A percentile compares a stretch with the other conserved stretches of the same genome.
phyloP scores from a whole-genome alignment of 495 filamentous ascomycete genomes.

The Chaetomium fimeti region DNA sequence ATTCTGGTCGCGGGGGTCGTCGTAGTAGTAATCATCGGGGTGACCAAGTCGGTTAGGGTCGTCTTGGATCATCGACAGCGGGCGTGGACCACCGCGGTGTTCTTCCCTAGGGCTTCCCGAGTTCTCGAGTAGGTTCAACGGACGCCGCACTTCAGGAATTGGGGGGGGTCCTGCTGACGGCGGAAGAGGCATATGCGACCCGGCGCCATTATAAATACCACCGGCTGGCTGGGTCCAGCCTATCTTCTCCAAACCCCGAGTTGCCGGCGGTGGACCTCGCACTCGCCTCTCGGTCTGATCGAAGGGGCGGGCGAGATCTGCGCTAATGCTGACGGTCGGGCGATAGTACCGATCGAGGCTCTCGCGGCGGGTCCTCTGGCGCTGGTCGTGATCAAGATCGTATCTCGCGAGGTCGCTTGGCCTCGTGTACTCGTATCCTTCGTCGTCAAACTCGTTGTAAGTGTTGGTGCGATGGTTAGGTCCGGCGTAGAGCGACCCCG shows the following conservation, averaged over 20 bases:
- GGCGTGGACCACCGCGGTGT: slow-evolving; percentile 39
- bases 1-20: slow-evolving; percentile 33
- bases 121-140: slow-evolving; percentile 30
- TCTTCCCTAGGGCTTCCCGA: slow-evolving; percentile 37
- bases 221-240: slow-evolving; percentile 35
- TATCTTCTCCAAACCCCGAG: slow-evolving; percentile 62
- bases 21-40: slow-evolving; percentile 45
- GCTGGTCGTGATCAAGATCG: slow-evolving; percentile 54
- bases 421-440: slow-evolving; percentile 71
- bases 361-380: slow-evolving; percentile 46
- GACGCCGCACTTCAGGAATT: slow-evolving; percentile 38
- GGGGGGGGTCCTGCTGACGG: slow-evolving; percentile 34
- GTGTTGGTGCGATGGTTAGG: slow-evolving; percentile 38
- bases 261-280: slow-evolving; percentile 60
- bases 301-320: slow-evolving; percentile 52
- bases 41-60: slow-evolving; percentile 36
- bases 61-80: slow-evolving; percentile 52
- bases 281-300: slow-evolving; percentile 40
- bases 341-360: slow-evolving; percentile 60
- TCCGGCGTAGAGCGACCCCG: slow-evolving; percentile 36
- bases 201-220: slow-evolving; percentile 47
- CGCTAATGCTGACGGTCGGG: slow-evolving; percentile 61
- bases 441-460: slow-evolving; percentile 62
- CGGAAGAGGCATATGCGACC: slow-evolving; percentile 46
- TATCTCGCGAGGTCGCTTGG: slow-evolving; percentile 66